Base-by-base conservation (phyloP, 2,329 filamentous ascomycete species). In the Fonsecaea erecta region DNA sequence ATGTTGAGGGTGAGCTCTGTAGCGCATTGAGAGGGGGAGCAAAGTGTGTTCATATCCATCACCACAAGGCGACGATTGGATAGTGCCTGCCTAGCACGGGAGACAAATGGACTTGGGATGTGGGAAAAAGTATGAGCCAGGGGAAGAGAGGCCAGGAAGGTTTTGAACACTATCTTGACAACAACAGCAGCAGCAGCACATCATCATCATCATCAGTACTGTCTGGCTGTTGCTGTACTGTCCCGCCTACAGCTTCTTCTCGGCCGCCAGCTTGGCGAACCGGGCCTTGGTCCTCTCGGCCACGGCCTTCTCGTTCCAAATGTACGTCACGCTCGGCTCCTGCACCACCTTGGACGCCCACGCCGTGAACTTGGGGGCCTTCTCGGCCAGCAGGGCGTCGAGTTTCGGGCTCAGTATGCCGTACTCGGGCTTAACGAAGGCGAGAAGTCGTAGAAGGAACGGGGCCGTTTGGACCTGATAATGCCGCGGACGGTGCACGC, bases 401-500 rank as follows among this genome's bases (percentile, higher is more conserved):
- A 78, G 60, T 88, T 77, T 21, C 77, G 80, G 55, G 77, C 74
- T 53, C 77, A 91, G 63, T 40, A 80, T 80, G 21, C 84, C 78
- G 72, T 88, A 60, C 30, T 60, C 57, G 30, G 57, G 57, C 32
- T 60, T 86, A 0, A 82, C 73, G 32, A 86, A 80, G 1, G 80
- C 76, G 53, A 60, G 51, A 18, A 88, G 74, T 1, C 90, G 83
- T 18, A 92, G 73, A 7, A 91, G 73, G 74, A 93, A 92, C 0
- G 90, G 87, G 0, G 86, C 90, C 1, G 83, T 84, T 62, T 87
- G 79, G 12, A 85, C 87, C 86, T 88, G n/a, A n/a, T n/a, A n/a
- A 34, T 12, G 63, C 12, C 9, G 28, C 14, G 9, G 21, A 52
- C 11, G 14, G 62, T 67, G 63, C 71, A 55, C 34, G 11, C 40